Base-by-base conservation (phyloP, 768 basidiomycete species). In the Pulveroboletus frians region DNA sequence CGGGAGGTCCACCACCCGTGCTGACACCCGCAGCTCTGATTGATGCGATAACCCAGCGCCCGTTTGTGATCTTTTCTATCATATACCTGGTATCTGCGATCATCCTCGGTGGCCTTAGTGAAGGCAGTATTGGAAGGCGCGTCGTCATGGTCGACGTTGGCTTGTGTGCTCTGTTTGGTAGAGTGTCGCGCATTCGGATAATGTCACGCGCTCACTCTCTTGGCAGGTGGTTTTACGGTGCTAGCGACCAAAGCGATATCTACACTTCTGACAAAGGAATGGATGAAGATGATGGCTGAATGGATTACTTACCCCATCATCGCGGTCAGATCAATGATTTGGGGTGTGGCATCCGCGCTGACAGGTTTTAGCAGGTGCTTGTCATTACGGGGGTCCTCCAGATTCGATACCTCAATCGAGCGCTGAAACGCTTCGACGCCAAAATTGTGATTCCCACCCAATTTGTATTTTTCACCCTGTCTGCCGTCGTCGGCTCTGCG, bases 391-490 rank as follows among this genome's bases (percentile, higher is more conserved):
- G 88, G 3, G 63, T 92, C 41, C 83, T 88, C n/a, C 90, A 92
- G 70, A 85, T 92, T 52, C 76, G 78, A 56, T 92, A 91, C 62
- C 75, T 90, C 44, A 91, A 91, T 58, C 75, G 90, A 49, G 93
- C 94, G 7, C 67, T 97, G 39, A 94, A 91, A 83, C 80, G 84
- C 18, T 98, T 97, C 65, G 92, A 96, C 62, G 84, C 88, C 67
- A 95, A 96, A 72, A 88, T 85, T 45, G 94, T 97, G 21, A 91
- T 98, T 54, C 95, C 94, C 5, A 85, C 84, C 13, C 94, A 97
- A 73, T 98, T 96, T 65, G 92, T 95, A 27, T 76, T 92, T 48
- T 98, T 98, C 72, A 94, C 90, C 21, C 74, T 98, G 31, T 92
- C 90, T 5, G 92, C 91, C 5, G 94, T 99, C 57, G 72, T 89